Base-by-base conservation (phyloP, 495 filamentous ascomycete genomes). In the Thermothielavioides terrestris region DNA sequence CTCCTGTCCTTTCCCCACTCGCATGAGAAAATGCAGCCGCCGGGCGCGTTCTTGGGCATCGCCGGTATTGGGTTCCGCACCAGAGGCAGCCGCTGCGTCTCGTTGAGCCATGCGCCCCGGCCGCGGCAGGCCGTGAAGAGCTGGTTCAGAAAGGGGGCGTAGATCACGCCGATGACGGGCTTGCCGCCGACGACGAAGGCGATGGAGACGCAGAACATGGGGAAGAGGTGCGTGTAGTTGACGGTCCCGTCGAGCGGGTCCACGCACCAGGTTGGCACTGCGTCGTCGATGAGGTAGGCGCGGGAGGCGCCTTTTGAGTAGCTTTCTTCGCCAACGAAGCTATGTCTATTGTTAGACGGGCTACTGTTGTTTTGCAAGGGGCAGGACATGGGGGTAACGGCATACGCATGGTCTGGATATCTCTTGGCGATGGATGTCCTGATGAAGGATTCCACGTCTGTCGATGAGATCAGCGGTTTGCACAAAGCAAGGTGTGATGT, bases 1-100 rank as follows among this genome's bases (percentile, higher is more conserved):
- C 76, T 71, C 25, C 83, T 71, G 51, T 85, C 82, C 59, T 86
- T 86, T 2, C 82, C 83, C 82, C 82, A 86, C 52, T 86, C 83
- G 56, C 80, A 85, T 2, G 75, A 71, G 59, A 86, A 81, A 20
- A 84, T 68, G 50, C 83, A 86, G n/a, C 79, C 75, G 3, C 70
- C 71, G 2, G 83, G 83, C 6, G 82, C 82, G 25, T 74, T 74
- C n/a, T 58, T 52, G 0, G 82, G 82, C 66, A 85, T 69, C 1
- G 79, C 74, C 21, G 79, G 77, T 47, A 79, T 15, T 57, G 79
- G 78, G 31, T 76, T 73, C 20, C 70, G 72, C 15, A 83, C 58
- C 12, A 84, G 69, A 0, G 82, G 82, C 5, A 84, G 71, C 1
- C 52, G 71, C 52, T 75, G 73, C 3, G 68, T 76, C 56, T 81